Percentiles rank a stretch among this genome's conserved stretches.
Conservation (phyloP, 805 yeast species). For the Lipomyces starkeyi region DNA sequence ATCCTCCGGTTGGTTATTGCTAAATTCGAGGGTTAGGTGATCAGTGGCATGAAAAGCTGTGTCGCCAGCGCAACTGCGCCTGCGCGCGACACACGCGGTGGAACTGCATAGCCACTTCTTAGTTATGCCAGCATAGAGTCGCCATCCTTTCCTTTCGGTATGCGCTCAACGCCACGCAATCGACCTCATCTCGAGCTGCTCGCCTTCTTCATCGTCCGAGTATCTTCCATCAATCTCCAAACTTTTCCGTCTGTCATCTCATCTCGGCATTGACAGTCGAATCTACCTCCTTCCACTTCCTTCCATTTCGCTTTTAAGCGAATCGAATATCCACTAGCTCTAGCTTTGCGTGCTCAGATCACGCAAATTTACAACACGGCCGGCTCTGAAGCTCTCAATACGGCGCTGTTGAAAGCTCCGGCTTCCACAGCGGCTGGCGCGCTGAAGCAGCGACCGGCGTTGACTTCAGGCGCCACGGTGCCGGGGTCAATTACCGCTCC, state of each 20-base stretch:
- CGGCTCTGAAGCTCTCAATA: conserved; percentile 23
- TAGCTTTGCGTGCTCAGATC: conserved; percentile 1
- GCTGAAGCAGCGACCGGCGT: conserved; percentile 36
- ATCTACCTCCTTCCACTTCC: neutral
- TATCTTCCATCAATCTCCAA: too few species aligned
- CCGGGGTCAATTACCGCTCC: conserved; percentile 38
- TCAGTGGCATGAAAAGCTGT: neutral
- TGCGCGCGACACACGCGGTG: neutral
- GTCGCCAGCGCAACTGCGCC: neutral
- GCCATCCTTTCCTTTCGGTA: neutral
- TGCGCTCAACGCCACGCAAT: conserved; percentile 9
- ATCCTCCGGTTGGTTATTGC: too few species aligned
- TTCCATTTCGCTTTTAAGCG: neutral
- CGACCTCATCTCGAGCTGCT: neutral
- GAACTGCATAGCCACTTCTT: neutral
- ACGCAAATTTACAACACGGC: conserved; percentile 20
- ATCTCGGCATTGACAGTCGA: neutral
- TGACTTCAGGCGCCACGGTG: conserved; percentile 29
- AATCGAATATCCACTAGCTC: neutral
- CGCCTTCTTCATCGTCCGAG: neutral
- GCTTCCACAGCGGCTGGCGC: conserved; percentile 25
- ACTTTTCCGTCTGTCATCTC: neutral
- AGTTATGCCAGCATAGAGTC: neutral
- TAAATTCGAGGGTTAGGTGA: too few species aligned
- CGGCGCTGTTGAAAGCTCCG: conserved; percentile 23